Conservation (phyloP, 1,284 basidiomycete genomes). For the Rhodotorula sp. region DNA sequence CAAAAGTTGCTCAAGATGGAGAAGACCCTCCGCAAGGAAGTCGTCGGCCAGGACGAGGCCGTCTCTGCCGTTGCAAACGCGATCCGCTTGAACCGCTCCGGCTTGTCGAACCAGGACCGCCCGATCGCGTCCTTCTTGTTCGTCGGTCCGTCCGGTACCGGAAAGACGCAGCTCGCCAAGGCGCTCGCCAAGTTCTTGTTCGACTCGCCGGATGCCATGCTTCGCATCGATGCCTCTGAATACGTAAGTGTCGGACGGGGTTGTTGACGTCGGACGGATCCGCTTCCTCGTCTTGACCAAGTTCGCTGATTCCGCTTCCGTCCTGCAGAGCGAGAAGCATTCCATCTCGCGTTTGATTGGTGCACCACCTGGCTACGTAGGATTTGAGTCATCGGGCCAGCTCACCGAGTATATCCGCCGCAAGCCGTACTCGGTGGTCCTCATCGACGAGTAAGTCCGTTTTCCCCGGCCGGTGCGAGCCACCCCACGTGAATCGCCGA, state of each 20-base stretch:
- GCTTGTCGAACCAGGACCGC: constrained; percentile 57
- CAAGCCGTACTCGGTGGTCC: constrained; percentile 54
- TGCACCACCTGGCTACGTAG: constrained; percentile 72
- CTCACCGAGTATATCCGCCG: constrained; percentile 54
- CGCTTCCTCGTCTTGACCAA: neutral
- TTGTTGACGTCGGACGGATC: neutral
- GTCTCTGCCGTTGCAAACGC: constrained; percentile 60
- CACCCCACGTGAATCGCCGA: too few species aligned
- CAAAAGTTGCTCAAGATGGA: constrained; percentile 56
- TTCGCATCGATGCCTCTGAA: constrained; percentile 59
- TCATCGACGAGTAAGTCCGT: constrained; percentile 52
- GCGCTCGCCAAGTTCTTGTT: constrained; percentile 57
- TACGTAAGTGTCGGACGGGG: constrained; percentile 45
- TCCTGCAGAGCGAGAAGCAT: constrained; percentile 53
- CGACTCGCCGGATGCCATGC: constrained; percentile 58
- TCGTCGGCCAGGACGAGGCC: constrained; percentile 60
- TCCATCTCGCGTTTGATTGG: constrained; percentile 58
- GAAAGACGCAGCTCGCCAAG: constrained; percentile 57
- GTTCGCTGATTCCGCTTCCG: neutral
- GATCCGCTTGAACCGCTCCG: constrained; percentile 59
- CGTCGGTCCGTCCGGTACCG: constrained; percentile 52
- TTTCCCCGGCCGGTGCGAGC: too few species aligned
- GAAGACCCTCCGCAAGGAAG: constrained; percentile 53
- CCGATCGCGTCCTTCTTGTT: constrained; percentile 60
- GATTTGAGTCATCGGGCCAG: constrained; percentile 84